phyloP scores from a whole-genome alignment of 1,139 yeast species.

The Pichia sp. region DNA sequence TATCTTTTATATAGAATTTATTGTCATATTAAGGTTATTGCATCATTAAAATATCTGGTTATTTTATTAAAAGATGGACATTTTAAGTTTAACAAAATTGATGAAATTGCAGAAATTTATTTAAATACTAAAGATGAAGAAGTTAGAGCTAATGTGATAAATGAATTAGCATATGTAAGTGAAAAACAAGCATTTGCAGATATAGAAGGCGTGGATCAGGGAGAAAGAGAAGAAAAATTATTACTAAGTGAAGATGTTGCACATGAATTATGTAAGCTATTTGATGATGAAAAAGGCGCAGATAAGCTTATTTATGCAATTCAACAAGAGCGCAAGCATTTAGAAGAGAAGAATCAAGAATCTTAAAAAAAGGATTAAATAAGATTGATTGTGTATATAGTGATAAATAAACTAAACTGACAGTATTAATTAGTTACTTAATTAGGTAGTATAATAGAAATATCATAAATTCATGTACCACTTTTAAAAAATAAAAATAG shows the following conservation, averaged over 20 bases:
- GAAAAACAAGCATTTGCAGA: conserved; percentile 5
- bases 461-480: no score
- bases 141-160: conserved; percentile 10
- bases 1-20: conserved; percentile 77
- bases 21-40: conserved; percentile 74
- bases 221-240: conserved; percentile 18
- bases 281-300: conserved; percentile 20
- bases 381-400: neutral
- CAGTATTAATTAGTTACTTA: neutral
- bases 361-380: neutral
- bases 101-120: conserved; percentile 21
- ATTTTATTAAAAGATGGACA: conserved; percentile 27
- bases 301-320: conserved; percentile 22
- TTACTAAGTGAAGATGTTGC: conserved; percentile 25
- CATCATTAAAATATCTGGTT: conserved; percentile 70
- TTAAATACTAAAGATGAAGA: conserved; percentile 18
- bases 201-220: neutral
- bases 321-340: conserved; percentile 21
- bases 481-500: no score
- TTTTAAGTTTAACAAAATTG: conserved; percentile 20
- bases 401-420: neutral
- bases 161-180: conserved; percentile 5
- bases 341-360: neutral
- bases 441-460: neutral
- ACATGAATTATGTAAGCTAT: conserved; percentile 17